Evolutionary conservation across 1,284 basidiomycete species (phyloP), one percentile per base, ranked within the genome.

Genomic region (Agaricales sp.): DNA sequence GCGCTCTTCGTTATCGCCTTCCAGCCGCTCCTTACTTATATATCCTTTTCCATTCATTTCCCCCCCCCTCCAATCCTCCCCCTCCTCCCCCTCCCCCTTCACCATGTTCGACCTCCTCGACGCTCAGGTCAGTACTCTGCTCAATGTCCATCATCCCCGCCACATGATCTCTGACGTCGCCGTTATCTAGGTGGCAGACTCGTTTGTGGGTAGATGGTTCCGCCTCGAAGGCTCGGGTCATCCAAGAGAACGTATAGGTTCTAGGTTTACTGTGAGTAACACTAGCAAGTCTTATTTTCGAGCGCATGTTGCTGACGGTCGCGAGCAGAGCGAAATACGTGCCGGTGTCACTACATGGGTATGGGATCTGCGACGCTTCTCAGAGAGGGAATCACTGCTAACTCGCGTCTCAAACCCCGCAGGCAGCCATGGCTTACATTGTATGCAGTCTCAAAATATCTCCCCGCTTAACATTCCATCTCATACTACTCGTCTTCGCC

Each of bases 301-400:
- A n/a, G n/a, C n/a, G n/a, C n/a, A n/a, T n/a, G n/a, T n/a, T n/a
- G n/a, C n/a, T n/a, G n/a, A n/a, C n/a, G n/a, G n/a, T n/a, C n/a
- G 43, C 58, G 49, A 30, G 51, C 57, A 87, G 77, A 89, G 84
- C 24, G 88, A 91, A 67, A 67, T 92, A 49, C 80, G 88, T 54
- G 88, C 88, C 20, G 88, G 88, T 30, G 50, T 89, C 30, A 89
- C 87, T 52, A 91, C 87, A 63, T 90, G 87, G 78, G 85, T n/a
- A n/a, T 87, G 56, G 57, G 79, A 61, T 12, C 19, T 38, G 24
- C 3, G 18, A n/a, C 4, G 22, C 21, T n/a, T 20, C 20, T 48
- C 48, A 54, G 24, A 46, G 25, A 18, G 43, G 47, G n/a, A 45
- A 39, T 16, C 22, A 21, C 45, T 30, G 22, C 20, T 19, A 14